Percentiles rank a stretch among this genome's conserved stretches.
These are phyloP conservation scores for Amylocystis lapponica DNA, from an alignment of 768 basidiomycete genomes.

Conservation along the genomic window DNA sequence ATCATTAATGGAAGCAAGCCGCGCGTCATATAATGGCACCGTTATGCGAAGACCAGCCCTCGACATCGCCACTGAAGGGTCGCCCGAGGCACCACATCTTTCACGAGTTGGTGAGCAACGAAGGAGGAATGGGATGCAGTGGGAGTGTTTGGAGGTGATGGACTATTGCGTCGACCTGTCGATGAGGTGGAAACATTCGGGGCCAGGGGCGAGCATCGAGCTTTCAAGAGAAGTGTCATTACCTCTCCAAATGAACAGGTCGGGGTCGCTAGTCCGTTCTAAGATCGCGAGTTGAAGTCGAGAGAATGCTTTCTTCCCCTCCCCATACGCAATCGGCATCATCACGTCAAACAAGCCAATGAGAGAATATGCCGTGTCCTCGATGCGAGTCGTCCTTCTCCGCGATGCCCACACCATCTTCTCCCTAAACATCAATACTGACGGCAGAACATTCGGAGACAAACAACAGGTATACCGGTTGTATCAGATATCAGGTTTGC, in stretches of 20 bases:
- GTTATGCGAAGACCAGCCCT: no score
- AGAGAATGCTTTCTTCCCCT: neutral
- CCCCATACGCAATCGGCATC: neutral
- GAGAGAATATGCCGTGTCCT: neutral
- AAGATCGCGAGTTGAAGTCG: neutral
- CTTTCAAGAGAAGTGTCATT: neutral
- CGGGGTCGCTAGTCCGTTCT: neutral
- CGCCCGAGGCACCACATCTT: no score
- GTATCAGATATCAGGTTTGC: neutral
- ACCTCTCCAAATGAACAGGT: neutral
- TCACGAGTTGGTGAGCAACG: no score
- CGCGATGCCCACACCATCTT: neutral
- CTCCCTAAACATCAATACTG: neutral
- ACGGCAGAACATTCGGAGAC: neutral
- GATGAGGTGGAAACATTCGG: neutral
- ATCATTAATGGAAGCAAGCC: no score
- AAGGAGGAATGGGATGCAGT: no score
- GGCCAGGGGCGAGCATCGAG: neutral
- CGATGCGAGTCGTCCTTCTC: neutral
- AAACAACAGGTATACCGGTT: neutral
- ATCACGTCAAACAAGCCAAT: neutral
- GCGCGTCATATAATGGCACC: no score
- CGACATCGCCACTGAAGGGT: no score
- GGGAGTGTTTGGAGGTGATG: no score
- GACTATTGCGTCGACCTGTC: no score